A percentile compares a stretch with the other conserved stretches of the same genome.
These are phyloP conservation scores for Emericellopsis cladophorae DNA, from an alignment of 2,329 filamentous ascomycete genomes.

Conservation along the genomic window DNA sequence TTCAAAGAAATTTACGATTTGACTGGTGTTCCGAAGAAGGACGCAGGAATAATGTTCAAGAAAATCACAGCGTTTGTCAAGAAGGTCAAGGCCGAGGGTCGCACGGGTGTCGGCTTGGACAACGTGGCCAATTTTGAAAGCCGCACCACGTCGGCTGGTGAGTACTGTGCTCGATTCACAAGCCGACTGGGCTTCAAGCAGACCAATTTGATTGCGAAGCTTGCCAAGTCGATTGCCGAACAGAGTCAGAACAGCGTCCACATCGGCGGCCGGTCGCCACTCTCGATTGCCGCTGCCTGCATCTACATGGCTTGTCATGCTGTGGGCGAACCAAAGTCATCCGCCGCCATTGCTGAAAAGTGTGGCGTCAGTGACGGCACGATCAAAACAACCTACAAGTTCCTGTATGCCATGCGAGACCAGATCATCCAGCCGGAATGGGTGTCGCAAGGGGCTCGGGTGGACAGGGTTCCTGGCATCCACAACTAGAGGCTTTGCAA, in stretches of 20 bases:
- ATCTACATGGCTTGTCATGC: conserved; percentile 93
- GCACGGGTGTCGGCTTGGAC: conserved; percentile 31
- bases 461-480: conserved; percentile 53
- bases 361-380: conserved; percentile 93
- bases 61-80: conserved; percentile 78
- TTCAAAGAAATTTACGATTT: conserved; percentile 91
- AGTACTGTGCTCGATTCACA: conserved; percentile 84
- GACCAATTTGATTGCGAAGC: conserved; percentile 61
- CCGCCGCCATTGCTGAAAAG: conserved; percentile 76
- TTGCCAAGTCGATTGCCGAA: conserved; percentile 43
- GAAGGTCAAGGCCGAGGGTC: conserved; percentile 50
- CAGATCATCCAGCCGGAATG: conserved; percentile 64
- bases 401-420: conserved; percentile 64
- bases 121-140: conserved; percentile 59
- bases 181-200: conserved; percentile 65
- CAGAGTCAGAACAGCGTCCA: conserved; percentile 1
- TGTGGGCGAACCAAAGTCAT: conserved; percentile 63
- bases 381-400: conserved; percentile 90
- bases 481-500: conserved; percentile 13
- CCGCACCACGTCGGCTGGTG: conserved; percentile 68
- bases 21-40: conserved; percentile 92
- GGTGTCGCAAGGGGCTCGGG: conserved; percentile 58
- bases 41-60: conserved; percentile 95
- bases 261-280: conserved; percentile 64
- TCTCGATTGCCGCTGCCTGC: conserved; percentile 88